phyloP scores from a whole-genome alignment of 441 rosid genomes.

The Mallotus japonicus region DNA sequence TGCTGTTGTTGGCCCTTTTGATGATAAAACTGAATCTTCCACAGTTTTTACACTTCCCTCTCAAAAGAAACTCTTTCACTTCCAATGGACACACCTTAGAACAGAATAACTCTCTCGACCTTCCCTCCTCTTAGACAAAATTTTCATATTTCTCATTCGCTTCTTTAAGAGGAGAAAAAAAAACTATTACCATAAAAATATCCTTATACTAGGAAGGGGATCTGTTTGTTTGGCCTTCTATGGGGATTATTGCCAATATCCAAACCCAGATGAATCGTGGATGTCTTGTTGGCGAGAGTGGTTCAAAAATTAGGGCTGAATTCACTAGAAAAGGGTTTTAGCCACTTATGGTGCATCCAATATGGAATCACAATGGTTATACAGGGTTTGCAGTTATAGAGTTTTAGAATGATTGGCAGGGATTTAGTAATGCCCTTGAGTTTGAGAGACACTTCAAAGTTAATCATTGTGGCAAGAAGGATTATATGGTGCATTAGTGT shows the following conservation, averaged over 20 bases:
- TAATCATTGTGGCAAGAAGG: constrained; percentile 45
- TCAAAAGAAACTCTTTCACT: too few relatives aligned
- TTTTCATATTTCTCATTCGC: too few relatives aligned
- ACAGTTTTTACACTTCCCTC: too few relatives aligned
- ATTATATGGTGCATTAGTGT: constrained; percentile 25
- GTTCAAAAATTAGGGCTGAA: constrained; percentile 48
- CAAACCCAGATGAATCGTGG: constrained; percentile 29
- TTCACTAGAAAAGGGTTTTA: constrained; percentile 49
- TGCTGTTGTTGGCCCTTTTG: too few relatives aligned
- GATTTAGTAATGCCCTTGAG: constrained; percentile 48
- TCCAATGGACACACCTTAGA: too few relatives aligned
- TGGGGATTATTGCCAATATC: constrained; percentile 62
- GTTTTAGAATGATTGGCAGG: constrained; percentile 63
- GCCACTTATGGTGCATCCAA: constrained; percentile 49
- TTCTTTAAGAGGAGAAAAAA: too few relatives aligned
- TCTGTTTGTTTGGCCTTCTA: constrained; percentile 61
- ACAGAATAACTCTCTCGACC: too few relatives aligned
- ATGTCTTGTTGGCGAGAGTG: constrained; percentile 45
- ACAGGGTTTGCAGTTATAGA: constrained; percentile 61
- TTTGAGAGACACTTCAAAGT: constrained; percentile 53
- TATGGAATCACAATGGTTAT: constrained; percentile 56
- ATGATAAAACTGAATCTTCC: too few relatives aligned
- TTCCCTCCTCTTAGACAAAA: too few relatives aligned
- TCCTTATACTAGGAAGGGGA: not conserved
- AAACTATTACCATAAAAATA: too few relatives aligned